Base-by-base conservation (phyloP, 139 green algal species). In the Coelastrella sp. region DNA sequence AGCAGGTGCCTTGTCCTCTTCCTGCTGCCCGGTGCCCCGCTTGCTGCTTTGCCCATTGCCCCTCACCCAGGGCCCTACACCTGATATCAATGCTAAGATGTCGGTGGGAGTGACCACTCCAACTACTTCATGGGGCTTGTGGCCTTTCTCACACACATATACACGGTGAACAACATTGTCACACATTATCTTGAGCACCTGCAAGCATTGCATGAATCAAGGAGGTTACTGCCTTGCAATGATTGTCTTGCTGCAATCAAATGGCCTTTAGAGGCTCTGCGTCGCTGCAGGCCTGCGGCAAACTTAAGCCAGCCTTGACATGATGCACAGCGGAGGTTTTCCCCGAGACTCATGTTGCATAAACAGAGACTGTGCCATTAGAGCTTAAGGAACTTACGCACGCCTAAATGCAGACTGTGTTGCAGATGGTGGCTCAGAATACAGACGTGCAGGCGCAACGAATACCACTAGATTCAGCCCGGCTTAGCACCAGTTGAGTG, bases 81-180 rank as follows among this genome's bases (percentile, higher is more conserved):
- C 68, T 22, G 85, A 68, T 14, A 88, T 6, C 22, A 91, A 58
- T 60, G 58, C 17, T 11, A 95, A 79, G 6, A 94, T 89, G 89
- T 95, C 93, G 3, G 93, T 95, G 4, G 93, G 91, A 19, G 93
- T 95, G 64, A 95, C 76, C 22, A 95, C 89, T 11, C 66, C 83
- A 6, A 66, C 64, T 82, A 84, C 73, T 20, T 74, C 76, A 7
- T 89, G 74, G 5, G 66, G 68, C 16, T 74, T 23, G 5, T 22
- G 74, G 8, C 58, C 83, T 22, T 83, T 73, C 57, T 89, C 85
- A 4, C 87, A 59, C 5, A 94, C 80, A 47, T 94, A 95, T 32
- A 95, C 93, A 0, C 92, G 90, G 79, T 94, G 91, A 5, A 93
- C 89, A 2, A 66, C 14, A 59, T 91, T 91, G 64, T 91, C 89